Conservation (phyloP, 495 filamentous ascomycete species). For the Usnea hakonensis region DNA sequence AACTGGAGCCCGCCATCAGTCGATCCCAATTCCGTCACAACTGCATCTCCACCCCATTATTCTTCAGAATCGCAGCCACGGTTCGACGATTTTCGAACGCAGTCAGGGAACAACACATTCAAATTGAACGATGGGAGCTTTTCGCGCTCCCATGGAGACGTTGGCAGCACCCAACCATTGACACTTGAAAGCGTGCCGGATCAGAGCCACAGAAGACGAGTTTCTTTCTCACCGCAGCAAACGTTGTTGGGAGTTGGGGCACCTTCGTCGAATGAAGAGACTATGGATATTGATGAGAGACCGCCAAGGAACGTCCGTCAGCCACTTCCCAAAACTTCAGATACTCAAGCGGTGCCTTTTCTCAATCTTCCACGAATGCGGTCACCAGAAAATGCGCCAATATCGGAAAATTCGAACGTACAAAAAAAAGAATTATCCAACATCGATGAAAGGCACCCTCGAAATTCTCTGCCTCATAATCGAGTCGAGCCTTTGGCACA, state of each 20-base stretch:
- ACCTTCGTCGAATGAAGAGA: neutral
- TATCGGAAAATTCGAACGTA: constrained; percentile 19
- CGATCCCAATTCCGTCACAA: constrained; percentile 58
- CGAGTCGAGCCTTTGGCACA: constrained; percentile 24
- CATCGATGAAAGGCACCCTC: constrained; percentile 42
- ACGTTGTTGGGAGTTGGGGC: constrained; percentile 17
- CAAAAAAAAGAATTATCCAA: constrained; percentile 29
- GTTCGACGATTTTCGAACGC: constrained; percentile 67
- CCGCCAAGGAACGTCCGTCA: neutral
- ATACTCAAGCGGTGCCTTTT: constrained; percentile 23
- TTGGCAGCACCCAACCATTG: constrained; percentile 30
- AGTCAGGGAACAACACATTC: constrained; percentile 57
- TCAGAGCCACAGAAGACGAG: constrained; percentile 9
- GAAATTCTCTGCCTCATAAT: constrained; percentile 41
- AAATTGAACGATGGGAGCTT: constrained; percentile 39
- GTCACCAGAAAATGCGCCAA: constrained; percentile 35
- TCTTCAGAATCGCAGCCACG: constrained; percentile 64
- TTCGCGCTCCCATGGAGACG: constrained; percentile 34
- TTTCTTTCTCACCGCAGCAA: constrained; percentile 20
- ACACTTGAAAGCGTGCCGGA: constrained; percentile 13
- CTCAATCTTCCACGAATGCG: constrained; percentile 31
- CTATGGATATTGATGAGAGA: constrained; percentile 21
- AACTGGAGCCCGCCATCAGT: constrained; percentile 67
- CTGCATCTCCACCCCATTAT: constrained; percentile 59
- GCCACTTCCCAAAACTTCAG: constrained; percentile 24